A percentile compares a stretch with the other conserved stretches of the same genome.
These are phyloP conservation scores for Emericellopsis terricola DNA, from an alignment of 495 filamentous ascomycete species.

Conservation along the genomic window DNA sequence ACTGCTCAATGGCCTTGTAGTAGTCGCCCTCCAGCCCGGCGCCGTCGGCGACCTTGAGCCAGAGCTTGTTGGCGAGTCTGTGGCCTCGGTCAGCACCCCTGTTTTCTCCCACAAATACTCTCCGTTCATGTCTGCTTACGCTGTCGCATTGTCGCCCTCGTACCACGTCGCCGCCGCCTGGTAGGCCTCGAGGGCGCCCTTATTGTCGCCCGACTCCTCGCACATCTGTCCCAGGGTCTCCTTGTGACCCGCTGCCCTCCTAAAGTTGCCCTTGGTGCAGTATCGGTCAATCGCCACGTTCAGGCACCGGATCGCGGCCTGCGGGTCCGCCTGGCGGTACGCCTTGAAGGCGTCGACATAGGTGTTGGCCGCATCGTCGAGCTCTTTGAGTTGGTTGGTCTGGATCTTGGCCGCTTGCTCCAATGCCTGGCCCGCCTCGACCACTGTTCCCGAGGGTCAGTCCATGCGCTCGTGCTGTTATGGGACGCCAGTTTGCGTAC, in stretches of 20 bases:
- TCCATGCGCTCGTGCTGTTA: neutral
- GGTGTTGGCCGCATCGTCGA: conserved; percentile 73
- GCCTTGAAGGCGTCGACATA: conserved; percentile 59
- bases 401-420: conserved; percentile 66
- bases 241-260: conserved; percentile 73
- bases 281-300: conserved; percentile 62
- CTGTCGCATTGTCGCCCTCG: conserved; percentile 68
- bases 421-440: conserved; percentile 64
- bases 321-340: conserved; percentile 64
- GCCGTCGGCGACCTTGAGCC: conserved; percentile 74
- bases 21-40: conserved; percentile 67
- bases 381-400: conserved; percentile 59
- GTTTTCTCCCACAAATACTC: neutral
- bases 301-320: conserved; percentile 60
- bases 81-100: neutral
- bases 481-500: conserved; percentile 17
- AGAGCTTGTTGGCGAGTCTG: conserved; percentile 78
- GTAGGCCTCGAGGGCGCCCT: conserved; percentile 60
- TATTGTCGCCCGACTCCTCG: conserved; percentile 64
- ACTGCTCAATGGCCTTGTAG: conserved; percentile 59
- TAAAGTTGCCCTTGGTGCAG: conserved; percentile 66
- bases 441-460: conserved; percentile 26
- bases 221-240: conserved; percentile 70
- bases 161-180: conserved; percentile 74
- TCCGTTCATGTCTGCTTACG: too few relatives aligned